Base-by-base conservation (phyloP, 345 rosid species). In the Bretschneidera sinensis region DNA sequence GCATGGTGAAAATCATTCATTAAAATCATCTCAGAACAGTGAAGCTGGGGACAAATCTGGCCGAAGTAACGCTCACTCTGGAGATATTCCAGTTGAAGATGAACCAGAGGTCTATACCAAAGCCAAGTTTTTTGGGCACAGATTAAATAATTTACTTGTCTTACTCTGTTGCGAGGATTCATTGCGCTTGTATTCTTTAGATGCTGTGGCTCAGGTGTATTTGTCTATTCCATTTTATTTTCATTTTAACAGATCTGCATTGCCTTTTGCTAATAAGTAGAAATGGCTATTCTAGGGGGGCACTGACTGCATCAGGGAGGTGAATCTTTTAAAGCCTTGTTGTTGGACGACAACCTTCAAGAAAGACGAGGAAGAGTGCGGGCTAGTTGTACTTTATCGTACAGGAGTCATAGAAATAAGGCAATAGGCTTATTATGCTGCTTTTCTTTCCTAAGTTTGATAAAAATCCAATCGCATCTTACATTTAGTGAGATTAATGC, bases 391-490 rank as follows among this genome's bases (percentile, higher is more conserved):
- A 33, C 74, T 92, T 39, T 87, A 80, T 74, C 77, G 62, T 73
- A 85, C 90, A 61, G 96, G 97, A 48, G 79, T 63, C 39, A 70
- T 89, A 66, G 97, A 89, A 71, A 83, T 84, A 74, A 83, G 97
- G 98, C 83, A 57, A 63, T 57, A 52, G 58, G 59, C 47, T 33
- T 24, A 25, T 43, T 57, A 54, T 28, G 57, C 55, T 54, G 17
- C 25, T 24, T 48, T 57, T 57, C 48, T 57, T 57, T 10, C 39
- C 33, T 35, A 23, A 39, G 45, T 39, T 39, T 11, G 33, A 18
- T 25, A 24, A 24, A 16, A 35, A 55, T 20, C 21, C 13, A 23
- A 49, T 17, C 20, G 17, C 21, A 39, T 43, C 0, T 18, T 53
- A 16, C 15, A 2, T 39, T 49, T 14, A 35, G 45, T 1, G 15